Base-by-base conservation (phyloP, 768 basidiomycete genomes). In the Amanita jacksonii region DNA sequence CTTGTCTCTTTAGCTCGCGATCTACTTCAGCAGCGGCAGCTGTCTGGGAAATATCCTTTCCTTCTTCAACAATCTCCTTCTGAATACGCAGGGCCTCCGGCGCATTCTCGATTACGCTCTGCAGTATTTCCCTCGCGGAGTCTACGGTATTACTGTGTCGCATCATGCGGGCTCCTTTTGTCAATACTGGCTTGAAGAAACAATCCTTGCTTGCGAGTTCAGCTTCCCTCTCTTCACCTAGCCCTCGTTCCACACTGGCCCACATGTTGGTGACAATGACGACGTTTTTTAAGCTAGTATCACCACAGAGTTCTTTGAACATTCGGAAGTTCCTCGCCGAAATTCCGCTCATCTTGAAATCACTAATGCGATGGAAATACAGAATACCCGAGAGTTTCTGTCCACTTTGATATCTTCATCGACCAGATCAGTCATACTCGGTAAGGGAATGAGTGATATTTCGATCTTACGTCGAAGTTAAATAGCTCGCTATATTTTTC, bases 161-260 rank as follows among this genome's bases (percentile, higher is more conserved):
- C 8, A 62, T 50, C 4, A 76, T 46, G 7, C 54, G 52, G 1
- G 74, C 74, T 16, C 73, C 70, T 51, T 70, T 71, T 18, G 70
- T 66, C 8, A 77, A 57, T 1, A 66, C 72, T 9, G 67, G 63
- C 43, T 74, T 73, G 60, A 76, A 79, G 56, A 76, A 78, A 28
- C 62, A 62, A 46, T 62, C 61, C 28, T 61, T 57, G 4, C 48
- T 50, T 3, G 49, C 51, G 5, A 78, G 66, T 50, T 77, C 74
- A 0, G 45, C 45, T 51, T 79, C 76, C 20, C 76, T 62, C 3
- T 57, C 57, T 46, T 62, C 54, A 1, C 70, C 72, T 13, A 64
- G 22, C 34, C 60, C 60, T 31, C 49, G 52, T 36, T 57, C 59
- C 27, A 73, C 65, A 47, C 62, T 58, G 4, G 61, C 66, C 74